Base-by-base conservation (phyloP, 495 filamentous ascomycete genomes). In the Aspergillus leporis region DNA sequence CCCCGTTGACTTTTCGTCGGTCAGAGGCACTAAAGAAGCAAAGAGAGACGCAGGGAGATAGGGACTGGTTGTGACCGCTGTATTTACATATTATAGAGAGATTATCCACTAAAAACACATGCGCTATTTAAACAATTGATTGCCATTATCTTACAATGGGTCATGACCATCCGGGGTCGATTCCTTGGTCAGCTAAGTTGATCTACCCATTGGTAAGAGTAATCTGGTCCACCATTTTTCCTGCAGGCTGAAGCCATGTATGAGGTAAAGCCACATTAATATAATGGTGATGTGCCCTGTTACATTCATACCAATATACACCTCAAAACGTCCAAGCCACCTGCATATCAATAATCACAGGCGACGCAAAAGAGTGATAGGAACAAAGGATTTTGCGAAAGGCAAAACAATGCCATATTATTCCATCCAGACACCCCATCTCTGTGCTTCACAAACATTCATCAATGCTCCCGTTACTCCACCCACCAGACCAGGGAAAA, bases 401-500 rank as follows among this genome's bases (percentile, higher is more conserved):
- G 23, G 36, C 30, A 16, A 43, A 25, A 47, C 7, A 22, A 47
- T 8, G 43, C 43, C 19, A 14, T 47, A 47, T 6, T 47, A 22
- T 23, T 47, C 10, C 19, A 23, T 23, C 43, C 19, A 22, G 43
- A 47, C 43, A n/a, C 43, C 43, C 43, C 43, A 47, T 47, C 19
- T 47, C 43, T 23, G 23, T 47, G 18, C 4, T 23, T 14, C 43
- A 47, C 19, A 23, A 14, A 47, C 18, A 47, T 47, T 4, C 3
- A 47, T 23, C 23, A 47, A 47, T 47, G 43, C 43, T 41, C 5
- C 43, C 10, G 19, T 47, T 21, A 19, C 43, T 23, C 43, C 19
- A 47, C 19, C 19, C 43, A 47, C 16, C 3, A 63, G 51, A 47
- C 4, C 54, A 34, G 56, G 30, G 52, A 57, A 36, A 55, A 40